Evolutionary conservation across 2,329 filamentous ascomycete genomes (phyloP).

Genomic region (Penicillium polonicum): DNA sequence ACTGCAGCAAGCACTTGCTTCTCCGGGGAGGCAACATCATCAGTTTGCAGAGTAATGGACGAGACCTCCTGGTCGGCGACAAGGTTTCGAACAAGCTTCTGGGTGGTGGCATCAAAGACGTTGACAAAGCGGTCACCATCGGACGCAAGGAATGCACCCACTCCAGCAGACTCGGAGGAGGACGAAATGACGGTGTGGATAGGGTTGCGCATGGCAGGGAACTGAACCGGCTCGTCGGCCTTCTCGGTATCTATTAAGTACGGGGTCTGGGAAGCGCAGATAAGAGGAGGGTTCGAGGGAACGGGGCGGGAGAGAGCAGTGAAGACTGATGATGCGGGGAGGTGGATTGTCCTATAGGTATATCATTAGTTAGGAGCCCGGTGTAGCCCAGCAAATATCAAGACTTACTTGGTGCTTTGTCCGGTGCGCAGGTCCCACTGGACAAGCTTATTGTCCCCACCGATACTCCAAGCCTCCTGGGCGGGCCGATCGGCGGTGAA

Average conservation of each 20-base stretch:
- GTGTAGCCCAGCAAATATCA: slow-evolving; percentile 3
- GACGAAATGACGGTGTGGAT: slow-evolving; percentile 50
- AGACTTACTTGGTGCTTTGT: slow-evolving; percentile 43
- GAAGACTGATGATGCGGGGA: slow-evolving; percentile 43
- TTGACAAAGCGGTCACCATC: slow-evolving; percentile 53
- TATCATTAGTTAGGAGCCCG: slow-evolving; percentile 16
- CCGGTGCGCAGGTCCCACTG: slow-evolving; percentile 52
- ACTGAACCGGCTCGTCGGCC: slow-evolving; percentile 41
- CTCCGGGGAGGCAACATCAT: slow-evolving; percentile 24
- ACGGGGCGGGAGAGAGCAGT: slow-evolving; percentile 44
- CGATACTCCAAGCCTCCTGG: slow-evolving; percentile 54
- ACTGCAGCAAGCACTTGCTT: slow-evolving; percentile 48
- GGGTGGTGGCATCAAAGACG: slow-evolving; percentile 46
- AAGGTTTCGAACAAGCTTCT: slow-evolving; percentile 49
- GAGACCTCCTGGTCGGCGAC: slow-evolving; percentile 50
- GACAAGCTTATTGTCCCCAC: slow-evolving; percentile 52
- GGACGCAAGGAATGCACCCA: slow-evolving; percentile 48
- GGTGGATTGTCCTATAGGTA: slow-evolving; percentile 41
- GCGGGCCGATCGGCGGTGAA: slow-evolving; percentile 44
- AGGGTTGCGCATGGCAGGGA: slow-evolving; percentile 51
- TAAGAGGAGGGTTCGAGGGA: slow-evolving; percentile 42
- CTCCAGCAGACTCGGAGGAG: slow-evolving; percentile 32
- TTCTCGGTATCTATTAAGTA: slow-evolving; percentile 47
- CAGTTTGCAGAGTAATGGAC: slow-evolving; percentile 37
- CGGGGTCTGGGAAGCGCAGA: slow-evolving; percentile 53